These are phyloP conservation scores for Paradendryphiella salina DNA, from an alignment of 2,329 filamentous ascomycete genomes.

Conservation along the genomic window DNA sequence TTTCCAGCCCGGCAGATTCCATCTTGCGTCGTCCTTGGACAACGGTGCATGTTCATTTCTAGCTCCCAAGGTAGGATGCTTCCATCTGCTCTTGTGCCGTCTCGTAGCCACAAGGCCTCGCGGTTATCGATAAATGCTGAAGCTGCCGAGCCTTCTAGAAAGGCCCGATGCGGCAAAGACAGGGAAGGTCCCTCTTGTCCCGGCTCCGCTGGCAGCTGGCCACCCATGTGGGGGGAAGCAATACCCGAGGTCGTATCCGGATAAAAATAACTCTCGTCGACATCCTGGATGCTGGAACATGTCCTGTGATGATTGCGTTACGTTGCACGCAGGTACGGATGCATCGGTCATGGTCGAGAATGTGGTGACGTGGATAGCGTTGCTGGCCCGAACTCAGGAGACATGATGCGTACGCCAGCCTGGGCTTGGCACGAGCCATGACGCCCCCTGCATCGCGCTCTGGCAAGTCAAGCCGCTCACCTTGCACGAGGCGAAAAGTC, in stretches of 20 bases:
- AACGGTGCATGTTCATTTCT: too few species aligned
- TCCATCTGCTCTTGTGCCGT: not conserved
- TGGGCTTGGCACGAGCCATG: slow-evolving; percentile 14
- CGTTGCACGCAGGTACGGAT: not conserved
- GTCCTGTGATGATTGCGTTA: not conserved
- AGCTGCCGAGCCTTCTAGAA: slow-evolving; percentile 14
- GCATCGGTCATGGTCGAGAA: slow-evolving; percentile 10
- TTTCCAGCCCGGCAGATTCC: not conserved
- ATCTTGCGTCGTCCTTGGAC: too few species aligned
- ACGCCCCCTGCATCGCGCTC: slow-evolving; percentile 10
- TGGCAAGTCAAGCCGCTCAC: slow-evolving; percentile 2
- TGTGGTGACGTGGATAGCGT: slow-evolving; percentile 27
- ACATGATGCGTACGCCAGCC: slow-evolving; percentile 19
- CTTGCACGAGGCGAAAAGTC: not conserved
- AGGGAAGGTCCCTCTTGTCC: slow-evolving; percentile 7
- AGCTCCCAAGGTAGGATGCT: too few species aligned
- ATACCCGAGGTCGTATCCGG: slow-evolving; percentile 19
- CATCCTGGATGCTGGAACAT: slow-evolving; percentile 6
- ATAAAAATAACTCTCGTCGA: slow-evolving; percentile 25
- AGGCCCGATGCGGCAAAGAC: slow-evolving; percentile 7
- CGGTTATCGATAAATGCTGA: not conserved
- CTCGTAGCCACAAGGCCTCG: not conserved
- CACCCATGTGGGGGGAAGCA: slow-evolving; percentile 27
- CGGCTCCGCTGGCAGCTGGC: slow-evolving; percentile 18
- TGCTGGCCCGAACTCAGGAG: slow-evolving; percentile 24